A percentile compares a stretch with the other conserved stretches of the same genome.
Evolutionary conservation across 108 stramenopile species (phyloP).

Genomic region (Cyclotella kingstonii): DNA sequence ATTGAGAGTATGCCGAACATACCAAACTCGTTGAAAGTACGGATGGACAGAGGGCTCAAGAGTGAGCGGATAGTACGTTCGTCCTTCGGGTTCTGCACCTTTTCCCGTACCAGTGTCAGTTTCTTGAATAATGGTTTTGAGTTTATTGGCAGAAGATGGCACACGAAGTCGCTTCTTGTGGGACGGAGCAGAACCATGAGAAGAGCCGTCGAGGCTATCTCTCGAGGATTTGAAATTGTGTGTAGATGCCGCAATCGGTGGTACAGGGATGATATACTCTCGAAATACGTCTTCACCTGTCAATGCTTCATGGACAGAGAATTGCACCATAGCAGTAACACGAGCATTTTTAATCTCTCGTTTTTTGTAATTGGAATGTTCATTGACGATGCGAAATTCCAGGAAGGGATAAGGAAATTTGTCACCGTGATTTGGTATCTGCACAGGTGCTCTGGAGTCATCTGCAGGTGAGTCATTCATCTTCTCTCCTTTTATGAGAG

Average conservation of each 20-base stretch:
- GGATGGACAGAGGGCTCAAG: slow-evolving; percentile 20
- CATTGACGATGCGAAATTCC: slow-evolving; percentile 25
- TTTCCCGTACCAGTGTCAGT: slow-evolving; percentile 5
- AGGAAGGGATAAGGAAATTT: slow-evolving; percentile 15
- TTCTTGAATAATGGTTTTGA: slow-evolving; percentile 4
- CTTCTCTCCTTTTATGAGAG: too few species aligned
- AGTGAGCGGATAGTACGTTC: slow-evolving; percentile 19
- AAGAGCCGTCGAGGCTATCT: neutral
- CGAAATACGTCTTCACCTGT: slow-evolving; percentile 2
- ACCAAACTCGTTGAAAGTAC: slow-evolving; percentile 17
- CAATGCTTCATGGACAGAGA: slow-evolving; percentile 7
- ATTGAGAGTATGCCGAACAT: slow-evolving; percentile 18
- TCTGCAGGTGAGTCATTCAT: neutral
- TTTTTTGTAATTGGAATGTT: slow-evolving; percentile 16
- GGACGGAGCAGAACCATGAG: neutral
- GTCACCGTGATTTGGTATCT: neutral
- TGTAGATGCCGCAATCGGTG: too few species aligned
- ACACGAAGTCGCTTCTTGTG: neutral
- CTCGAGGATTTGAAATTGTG: too few species aligned
- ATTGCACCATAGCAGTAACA: slow-evolving; percentile 18
- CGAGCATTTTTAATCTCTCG: slow-evolving; percentile 21
- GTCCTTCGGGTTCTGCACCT: slow-evolving; percentile 5
- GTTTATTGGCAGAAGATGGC: neutral
- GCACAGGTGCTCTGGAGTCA: neutral
- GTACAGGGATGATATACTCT: slow-evolving; percentile 24